Conservation (phyloP, 371 early-diverging fungal genomes). For the Haplosporangium sp. region DNA sequence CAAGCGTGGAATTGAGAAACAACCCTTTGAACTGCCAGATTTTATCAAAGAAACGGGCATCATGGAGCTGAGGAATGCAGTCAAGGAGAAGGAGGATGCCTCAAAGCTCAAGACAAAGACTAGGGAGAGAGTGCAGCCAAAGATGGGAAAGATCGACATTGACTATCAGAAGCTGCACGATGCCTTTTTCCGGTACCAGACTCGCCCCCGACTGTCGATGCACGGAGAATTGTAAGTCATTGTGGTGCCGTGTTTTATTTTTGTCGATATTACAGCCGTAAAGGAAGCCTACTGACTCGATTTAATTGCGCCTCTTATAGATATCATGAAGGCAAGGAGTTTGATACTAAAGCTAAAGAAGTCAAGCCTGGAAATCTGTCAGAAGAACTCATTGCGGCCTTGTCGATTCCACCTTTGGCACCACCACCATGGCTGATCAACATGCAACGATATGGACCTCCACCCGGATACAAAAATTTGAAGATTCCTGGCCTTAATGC, state of each 20-base stretch:
- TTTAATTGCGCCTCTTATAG: conserved; percentile 44
- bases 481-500: conserved; percentile 97
- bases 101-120: conserved; percentile 86
- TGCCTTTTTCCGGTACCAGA: conserved; percentile 97
- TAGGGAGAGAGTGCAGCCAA: conserved; percentile 90
- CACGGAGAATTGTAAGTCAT: conserved; percentile 89
- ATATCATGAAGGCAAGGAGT: conserved; percentile 98
- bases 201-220: conserved; percentile 83
- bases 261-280: not conserved
- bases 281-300: too few relatives aligned
- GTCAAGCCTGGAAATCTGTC: conserved; percentile 92
- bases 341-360: conserved; percentile 88
- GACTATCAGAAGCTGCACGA: conserved; percentile 97
- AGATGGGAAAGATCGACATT: conserved; percentile 95
- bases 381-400: conserved; percentile 87
- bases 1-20: conserved; percentile 95
- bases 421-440: conserved; percentile 99
- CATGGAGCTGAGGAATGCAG: conserved; percentile 93
- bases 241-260: not conserved
- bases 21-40: conserved; percentile 95
- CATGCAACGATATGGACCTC: conserved; percentile 99
- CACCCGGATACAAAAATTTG: conserved; percentile 94
- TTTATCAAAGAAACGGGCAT: conserved; percentile 98
- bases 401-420: conserved; percentile 91
- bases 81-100: conserved; percentile 88